Percentiles rank a stretch among this genome's conserved stretches.
phyloP scores from a whole-genome alignment of 2,329 filamentous ascomycete genomes.

The Davidsoniella virescens region DNA sequence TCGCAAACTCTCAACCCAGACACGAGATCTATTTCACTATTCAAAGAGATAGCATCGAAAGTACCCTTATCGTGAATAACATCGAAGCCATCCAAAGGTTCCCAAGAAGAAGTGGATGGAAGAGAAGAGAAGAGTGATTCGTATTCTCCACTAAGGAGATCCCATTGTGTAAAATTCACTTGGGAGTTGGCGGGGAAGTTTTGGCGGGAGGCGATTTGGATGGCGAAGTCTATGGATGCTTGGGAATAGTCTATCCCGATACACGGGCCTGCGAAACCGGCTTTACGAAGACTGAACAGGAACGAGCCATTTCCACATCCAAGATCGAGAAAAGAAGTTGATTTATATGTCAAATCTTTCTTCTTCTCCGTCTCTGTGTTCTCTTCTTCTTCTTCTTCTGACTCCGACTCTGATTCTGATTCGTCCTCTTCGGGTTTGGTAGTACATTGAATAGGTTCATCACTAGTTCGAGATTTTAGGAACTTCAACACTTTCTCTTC shows the following conservation, averaged over 20 bases:
- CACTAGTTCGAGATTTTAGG: constrained; percentile 27
- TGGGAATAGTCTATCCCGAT: constrained; percentile 80
- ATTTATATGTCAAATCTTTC: constrained; percentile 21
- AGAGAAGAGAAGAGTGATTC: constrained; percentile 19
- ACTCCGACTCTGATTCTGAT: constrained; percentile 11
- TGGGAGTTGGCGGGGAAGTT: constrained; percentile 10
- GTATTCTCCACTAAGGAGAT: constrained; percentile 36
- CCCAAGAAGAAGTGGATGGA: constrained; percentile 13
- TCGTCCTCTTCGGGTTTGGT: constrained; percentile 16
- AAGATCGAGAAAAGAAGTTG: constrained; percentile 55
- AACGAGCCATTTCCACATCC: constrained; percentile 91
- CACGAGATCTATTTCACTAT: constrained; percentile 32
- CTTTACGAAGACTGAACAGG: constrained; percentile 56
- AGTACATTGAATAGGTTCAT: not conserved
- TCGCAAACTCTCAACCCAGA: constrained; percentile 50
- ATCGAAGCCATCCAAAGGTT: constrained; percentile 49
- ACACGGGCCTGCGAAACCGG: constrained; percentile 49
- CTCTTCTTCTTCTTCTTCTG: constrained; percentile 16
- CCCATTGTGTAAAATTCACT: constrained; percentile 40
- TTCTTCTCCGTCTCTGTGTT: constrained; percentile 12
- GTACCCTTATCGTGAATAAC: constrained; percentile 96
- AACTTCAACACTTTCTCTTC: constrained; percentile 64
- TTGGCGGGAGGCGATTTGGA: constrained; percentile 35
- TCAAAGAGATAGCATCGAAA: constrained; percentile 85
- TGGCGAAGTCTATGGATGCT: constrained; percentile 57